Evolutionary conservation across 805 yeast species (phyloP).

Genomic region (Lipomyces chichibuensis): DNA sequence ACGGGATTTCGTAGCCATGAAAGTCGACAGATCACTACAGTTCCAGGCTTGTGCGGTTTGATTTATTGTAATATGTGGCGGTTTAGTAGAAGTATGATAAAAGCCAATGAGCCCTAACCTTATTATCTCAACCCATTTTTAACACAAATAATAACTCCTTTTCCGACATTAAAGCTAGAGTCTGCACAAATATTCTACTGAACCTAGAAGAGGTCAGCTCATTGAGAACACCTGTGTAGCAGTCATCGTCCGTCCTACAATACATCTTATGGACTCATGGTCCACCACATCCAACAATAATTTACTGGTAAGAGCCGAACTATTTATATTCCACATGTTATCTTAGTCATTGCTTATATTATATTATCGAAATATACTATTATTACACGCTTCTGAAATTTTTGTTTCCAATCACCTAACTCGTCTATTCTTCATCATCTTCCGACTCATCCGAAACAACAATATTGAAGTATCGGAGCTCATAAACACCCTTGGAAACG

Average conservation of each 20-base stretch:
- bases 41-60: neutral
- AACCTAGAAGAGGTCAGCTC: too few species aligned
- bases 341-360: neutral
- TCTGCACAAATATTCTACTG: too few species aligned
- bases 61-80: too few species aligned
- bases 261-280: too few species aligned
- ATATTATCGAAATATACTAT: neutral
- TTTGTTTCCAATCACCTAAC: neutral
- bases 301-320: too few species aligned
- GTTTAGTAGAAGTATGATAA: too few species aligned
- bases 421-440: slow-evolving; percentile 67
- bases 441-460: slow-evolving; percentile 94
- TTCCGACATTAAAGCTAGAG: too few species aligned
- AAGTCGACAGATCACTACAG: neutral
- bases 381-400: slow-evolving; percentile 3
- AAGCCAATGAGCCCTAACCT: neutral
- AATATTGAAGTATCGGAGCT: slow-evolving; percentile 98
- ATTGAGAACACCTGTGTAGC: too few species aligned
- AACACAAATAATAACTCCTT: too few species aligned
- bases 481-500: slow-evolving; percentile 91
- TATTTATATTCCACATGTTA: neutral
- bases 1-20: neutral
- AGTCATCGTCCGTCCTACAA: too few species aligned
- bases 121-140: too few species aligned
- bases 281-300: too few species aligned